Percentiles rank a stretch among this genome's conserved stretches.
Evolutionary conservation across 768 basidiomycete species (phyloP).

Genomic region (Boletus rufocinnamomeus): DNA sequence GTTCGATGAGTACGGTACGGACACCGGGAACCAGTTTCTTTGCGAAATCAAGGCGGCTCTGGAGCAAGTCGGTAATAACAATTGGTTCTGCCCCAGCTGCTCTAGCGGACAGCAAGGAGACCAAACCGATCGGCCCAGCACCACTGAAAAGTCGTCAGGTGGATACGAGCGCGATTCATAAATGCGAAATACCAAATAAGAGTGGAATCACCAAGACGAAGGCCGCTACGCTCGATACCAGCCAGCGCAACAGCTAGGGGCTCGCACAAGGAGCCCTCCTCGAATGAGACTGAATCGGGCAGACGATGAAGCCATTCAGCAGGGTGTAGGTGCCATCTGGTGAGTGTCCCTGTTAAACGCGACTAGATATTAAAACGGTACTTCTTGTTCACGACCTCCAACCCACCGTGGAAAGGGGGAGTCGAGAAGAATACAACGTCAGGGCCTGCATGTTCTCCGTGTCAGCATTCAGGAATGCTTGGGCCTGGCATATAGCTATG

Average conservation of each 20-base stretch:
- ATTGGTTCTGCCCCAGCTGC: constrained; percentile 73
- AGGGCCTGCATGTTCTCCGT: constrained; percentile 28
- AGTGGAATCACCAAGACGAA: constrained; percentile 64
- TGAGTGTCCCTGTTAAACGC: constrained; percentile 51
- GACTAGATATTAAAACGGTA: not conserved
- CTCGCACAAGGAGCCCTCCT: constrained; percentile 69
- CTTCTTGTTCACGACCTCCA: not conserved
- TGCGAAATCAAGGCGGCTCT: constrained; percentile 66
- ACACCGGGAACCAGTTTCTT: constrained; percentile 61
- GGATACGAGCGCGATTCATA: not conserved
- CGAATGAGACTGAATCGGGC: constrained; percentile 61
- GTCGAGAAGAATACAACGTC: constrained; percentile 69
- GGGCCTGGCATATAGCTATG: not conserved
- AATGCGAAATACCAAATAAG: constrained; percentile 53
- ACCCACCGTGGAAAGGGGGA: constrained; percentile 62
- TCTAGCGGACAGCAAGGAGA: constrained; percentile 60
- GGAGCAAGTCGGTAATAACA: constrained; percentile 67
- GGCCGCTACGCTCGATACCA: constrained; percentile 63
- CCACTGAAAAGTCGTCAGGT: constrained; percentile 44
- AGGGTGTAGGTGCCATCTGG: constrained; percentile 66
- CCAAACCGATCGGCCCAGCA: constrained; percentile 67
- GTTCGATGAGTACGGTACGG: constrained; percentile 55
- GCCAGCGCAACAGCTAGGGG: constrained; percentile 68
- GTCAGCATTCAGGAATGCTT: constrained; percentile 2
- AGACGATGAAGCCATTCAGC: constrained; percentile 69